Evolutionary conservation across 768 basidiomycete genomes (phyloP).

Genomic region (Pleurotus citrinopileatus): DNA sequence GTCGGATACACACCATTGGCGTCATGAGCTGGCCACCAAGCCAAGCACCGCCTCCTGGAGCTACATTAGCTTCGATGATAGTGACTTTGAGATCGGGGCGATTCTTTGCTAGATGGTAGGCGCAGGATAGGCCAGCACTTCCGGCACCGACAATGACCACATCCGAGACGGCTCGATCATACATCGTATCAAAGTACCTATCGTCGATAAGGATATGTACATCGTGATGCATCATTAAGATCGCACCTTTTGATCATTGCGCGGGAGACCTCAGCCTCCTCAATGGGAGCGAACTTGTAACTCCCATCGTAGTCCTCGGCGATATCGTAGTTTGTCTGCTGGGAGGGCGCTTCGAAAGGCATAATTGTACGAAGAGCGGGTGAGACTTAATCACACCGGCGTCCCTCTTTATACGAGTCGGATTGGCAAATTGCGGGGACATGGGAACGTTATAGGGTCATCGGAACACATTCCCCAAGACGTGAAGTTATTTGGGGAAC

Average conservation of each 20-base stretch:
- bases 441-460: slow-evolving; percentile 6
- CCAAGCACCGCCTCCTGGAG: slow-evolving; percentile 78
- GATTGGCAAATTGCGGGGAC: not conserved
- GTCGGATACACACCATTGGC: slow-evolving; percentile 53
- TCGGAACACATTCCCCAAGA: slow-evolving; percentile 1
- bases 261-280: slow-evolving; percentile 72
- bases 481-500: slow-evolving; percentile 1
- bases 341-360: slow-evolving; percentile 7
- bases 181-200: slow-evolving; percentile 74
- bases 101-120: slow-evolving; percentile 65
- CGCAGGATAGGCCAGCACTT: slow-evolving; percentile 67
- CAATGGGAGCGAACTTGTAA: slow-evolving; percentile 70
- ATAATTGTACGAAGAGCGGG: not conserved
- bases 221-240: not conserved
- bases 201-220: not conserved
- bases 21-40: slow-evolving; percentile 79
- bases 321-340: slow-evolving; percentile 21
- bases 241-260: slow-evolving; percentile 70
- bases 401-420: not conserved
- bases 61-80: slow-evolving; percentile 75
- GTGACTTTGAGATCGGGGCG: slow-evolving; percentile 62
- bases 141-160: slow-evolving; percentile 78
- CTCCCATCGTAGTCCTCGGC: slow-evolving; percentile 58
- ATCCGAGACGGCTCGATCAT: slow-evolving; percentile 72
- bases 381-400: too few relatives aligned